Evolutionary conservation across 352 stramenopile genomes (phyloP).

Genomic region (Phytopythium sindhum): DNA sequence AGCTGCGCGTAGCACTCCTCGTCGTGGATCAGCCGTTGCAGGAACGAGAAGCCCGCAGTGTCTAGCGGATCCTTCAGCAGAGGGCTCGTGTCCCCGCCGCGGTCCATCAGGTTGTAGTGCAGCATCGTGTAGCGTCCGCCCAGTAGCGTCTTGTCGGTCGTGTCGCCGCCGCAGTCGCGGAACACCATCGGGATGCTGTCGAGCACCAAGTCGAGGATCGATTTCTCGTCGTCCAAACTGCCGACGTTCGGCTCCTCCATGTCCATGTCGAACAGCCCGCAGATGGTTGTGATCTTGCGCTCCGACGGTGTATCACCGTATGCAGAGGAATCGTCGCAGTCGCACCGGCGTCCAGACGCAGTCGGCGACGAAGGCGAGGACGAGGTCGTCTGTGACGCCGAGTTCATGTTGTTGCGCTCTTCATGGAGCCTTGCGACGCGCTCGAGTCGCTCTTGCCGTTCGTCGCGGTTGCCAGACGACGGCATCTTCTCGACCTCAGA

Average conservation of each 20-base stretch:
- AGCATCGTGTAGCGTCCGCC: constrained; percentile 79
- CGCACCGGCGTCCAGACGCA: constrained; percentile 7
- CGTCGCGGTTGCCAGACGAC: constrained; percentile 53
- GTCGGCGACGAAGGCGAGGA: not conserved
- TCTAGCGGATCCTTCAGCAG: constrained; percentile 65
- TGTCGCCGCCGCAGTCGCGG: constrained; percentile 79
- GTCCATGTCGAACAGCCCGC: constrained; percentile 78
- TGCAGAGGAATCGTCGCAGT: constrained; percentile 8
- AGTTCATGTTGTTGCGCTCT: constrained; percentile 56
- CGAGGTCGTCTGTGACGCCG: not conserved
- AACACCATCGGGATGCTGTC: constrained; percentile 87
- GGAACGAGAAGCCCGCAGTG: constrained; percentile 72
- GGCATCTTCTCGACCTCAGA: constrained; percentile 73
- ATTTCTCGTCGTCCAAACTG: constrained; percentile 74
- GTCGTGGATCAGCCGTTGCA: constrained; percentile 86
- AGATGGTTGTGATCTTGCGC: constrained; percentile 42
- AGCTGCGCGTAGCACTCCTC: constrained; percentile 86
- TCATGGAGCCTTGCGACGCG: constrained; percentile 61
- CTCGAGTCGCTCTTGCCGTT: constrained; percentile 65
- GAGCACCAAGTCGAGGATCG: constrained; percentile 73
- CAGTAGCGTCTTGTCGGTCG: constrained; percentile 83
- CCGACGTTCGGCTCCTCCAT: constrained; percentile 69
- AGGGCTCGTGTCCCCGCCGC: constrained; percentile 34
- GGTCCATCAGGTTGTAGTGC: constrained; percentile 67
- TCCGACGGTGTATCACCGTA: constrained; percentile 6